These are phyloP conservation scores for Hortiboletus flavorubellus DNA, from an alignment of 768 basidiomycete species.

Conservation along the genomic window DNA sequence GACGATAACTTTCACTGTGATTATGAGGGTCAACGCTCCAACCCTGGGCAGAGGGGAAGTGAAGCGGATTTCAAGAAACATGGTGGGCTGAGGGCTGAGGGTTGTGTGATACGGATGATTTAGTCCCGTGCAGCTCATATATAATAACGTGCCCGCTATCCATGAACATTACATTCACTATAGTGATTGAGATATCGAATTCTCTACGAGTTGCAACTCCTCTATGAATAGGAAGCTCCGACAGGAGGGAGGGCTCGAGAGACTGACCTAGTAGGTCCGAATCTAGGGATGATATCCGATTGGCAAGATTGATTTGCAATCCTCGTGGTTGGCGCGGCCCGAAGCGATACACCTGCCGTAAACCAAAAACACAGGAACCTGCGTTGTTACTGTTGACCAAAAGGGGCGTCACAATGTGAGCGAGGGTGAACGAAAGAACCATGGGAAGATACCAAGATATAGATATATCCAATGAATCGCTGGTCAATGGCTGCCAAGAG, in stretches of 20 bases:
- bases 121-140: slow-evolving; percentile 11
- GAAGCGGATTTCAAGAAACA: slow-evolving; percentile 9
- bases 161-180: slow-evolving; percentile 1
- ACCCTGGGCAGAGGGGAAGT: slow-evolving; percentile 32
- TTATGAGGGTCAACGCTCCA: slow-evolving; percentile 4
- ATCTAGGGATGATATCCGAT: background rate
- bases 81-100: slow-evolving; percentile 31
- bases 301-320: background rate
- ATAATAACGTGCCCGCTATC: background rate
- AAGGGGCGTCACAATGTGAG: slow-evolving; percentile 44
- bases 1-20: slow-evolving; percentile 3
- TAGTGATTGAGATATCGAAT: background rate
- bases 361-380: slow-evolving; percentile 47
- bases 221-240: slow-evolving; percentile 4
- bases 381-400: slow-evolving; percentile 48
- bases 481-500: slow-evolving; percentile 44
- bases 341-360: slow-evolving; percentile 10
- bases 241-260: background rate
- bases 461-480: slow-evolving; percentile 38
- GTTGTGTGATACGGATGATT: slow-evolving; percentile 15
- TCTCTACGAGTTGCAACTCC: background rate
- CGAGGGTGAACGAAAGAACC: slow-evolving; percentile 43
- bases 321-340: background rate
- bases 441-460: slow-evolving; percentile 55
- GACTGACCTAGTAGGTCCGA: slow-evolving; percentile 5